These are phyloP conservation scores for Eruca vesicaria DNA, from an alignment of 441 rosid genomes.

Conservation along the genomic window DNA sequence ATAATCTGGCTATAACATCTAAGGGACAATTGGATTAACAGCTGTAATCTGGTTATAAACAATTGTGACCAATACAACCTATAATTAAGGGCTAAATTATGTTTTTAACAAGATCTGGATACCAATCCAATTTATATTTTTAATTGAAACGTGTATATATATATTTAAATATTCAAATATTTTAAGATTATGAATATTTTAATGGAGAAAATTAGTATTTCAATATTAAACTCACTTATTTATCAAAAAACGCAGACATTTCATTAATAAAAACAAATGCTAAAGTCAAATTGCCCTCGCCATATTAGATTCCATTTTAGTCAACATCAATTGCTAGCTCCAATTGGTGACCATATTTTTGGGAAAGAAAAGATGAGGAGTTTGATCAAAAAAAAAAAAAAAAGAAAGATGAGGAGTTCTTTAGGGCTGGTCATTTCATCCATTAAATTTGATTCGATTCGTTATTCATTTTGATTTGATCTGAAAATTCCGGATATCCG, in stretches of 20 bases:
- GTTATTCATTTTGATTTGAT: too few species aligned
- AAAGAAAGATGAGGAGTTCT: too few species aligned
- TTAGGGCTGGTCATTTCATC: too few species aligned
- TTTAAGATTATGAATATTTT: background rate
- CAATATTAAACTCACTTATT: background rate
- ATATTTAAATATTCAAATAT: too few species aligned
- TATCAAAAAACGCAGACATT: background rate
- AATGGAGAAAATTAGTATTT: background rate
- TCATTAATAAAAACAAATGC: background rate
- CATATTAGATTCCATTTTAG: background rate
- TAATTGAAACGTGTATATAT: background rate
- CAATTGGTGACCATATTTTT: too few species aligned
- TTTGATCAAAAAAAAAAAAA: too few species aligned
- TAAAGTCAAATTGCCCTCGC: background rate
- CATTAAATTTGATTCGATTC: too few species aligned
- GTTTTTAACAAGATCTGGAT: background rate
- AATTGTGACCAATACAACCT: background rate
- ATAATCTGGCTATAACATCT: too few species aligned
- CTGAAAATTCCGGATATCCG: too few species aligned
- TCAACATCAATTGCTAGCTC: background rate
- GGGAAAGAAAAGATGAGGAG: too few species aligned
- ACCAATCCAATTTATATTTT: background rate
- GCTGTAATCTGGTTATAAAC: background rate
- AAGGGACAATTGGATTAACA: too few species aligned
- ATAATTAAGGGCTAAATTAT: too few species aligned